A percentile compares a stretch with the other conserved stretches of the same genome.
Evolutionary conservation across 1,139 yeast species (phyloP).

Genomic region (Candida sp.): DNA sequence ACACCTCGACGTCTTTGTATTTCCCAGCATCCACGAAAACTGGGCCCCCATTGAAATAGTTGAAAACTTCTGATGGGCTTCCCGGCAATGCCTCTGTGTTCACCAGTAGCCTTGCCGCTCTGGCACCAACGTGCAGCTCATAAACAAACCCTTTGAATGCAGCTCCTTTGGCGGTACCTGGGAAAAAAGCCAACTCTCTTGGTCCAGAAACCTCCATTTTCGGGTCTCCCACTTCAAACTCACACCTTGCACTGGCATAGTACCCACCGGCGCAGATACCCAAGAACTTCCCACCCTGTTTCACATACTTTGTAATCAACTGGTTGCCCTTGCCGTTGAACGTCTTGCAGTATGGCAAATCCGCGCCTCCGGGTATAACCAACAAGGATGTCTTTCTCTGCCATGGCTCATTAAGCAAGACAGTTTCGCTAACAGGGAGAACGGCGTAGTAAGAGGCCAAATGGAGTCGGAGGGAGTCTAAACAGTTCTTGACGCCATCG

Average conservation of each 20-base stretch:
- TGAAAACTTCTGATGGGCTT: slow-evolving; percentile 25
- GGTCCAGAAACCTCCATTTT: slow-evolving; percentile 81
- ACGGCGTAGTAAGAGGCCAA: slow-evolving; percentile 94
- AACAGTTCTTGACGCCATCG: slow-evolving; percentile 83
- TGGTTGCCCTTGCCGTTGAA: slow-evolving; percentile 74
- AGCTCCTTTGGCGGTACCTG: slow-evolving; percentile 84
- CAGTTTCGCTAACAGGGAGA: slow-evolving; percentile 63
- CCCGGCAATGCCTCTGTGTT: slow-evolving; percentile 29
- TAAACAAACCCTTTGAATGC: slow-evolving; percentile 83
- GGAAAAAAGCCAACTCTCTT: slow-evolving; percentile 80
- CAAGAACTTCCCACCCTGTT: slow-evolving; percentile 77
- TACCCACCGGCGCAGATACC: slow-evolving; percentile 99
- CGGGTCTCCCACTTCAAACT: slow-evolving; percentile 79
- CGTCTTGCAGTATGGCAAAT: slow-evolving; percentile 76
- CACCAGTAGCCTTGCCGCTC: slow-evolving; percentile 55
- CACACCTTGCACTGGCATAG: slow-evolving; percentile 75
- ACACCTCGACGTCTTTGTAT: slow-evolving; percentile 62
- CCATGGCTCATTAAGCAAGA: slow-evolving; percentile 89
- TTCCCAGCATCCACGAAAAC: slow-evolving; percentile 76
- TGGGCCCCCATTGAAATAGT: slow-evolving; percentile 89
- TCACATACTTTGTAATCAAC: slow-evolving; percentile 65
- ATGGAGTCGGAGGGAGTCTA: slow-evolving; percentile 72
- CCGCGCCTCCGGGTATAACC: slow-evolving; percentile 98
- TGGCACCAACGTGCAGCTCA: slow-evolving; percentile 76
- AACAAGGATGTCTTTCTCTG: slow-evolving; percentile 72